Conservation (phyloP, 345 rosid genomes). For the Bruguiera sexangula region DNA sequence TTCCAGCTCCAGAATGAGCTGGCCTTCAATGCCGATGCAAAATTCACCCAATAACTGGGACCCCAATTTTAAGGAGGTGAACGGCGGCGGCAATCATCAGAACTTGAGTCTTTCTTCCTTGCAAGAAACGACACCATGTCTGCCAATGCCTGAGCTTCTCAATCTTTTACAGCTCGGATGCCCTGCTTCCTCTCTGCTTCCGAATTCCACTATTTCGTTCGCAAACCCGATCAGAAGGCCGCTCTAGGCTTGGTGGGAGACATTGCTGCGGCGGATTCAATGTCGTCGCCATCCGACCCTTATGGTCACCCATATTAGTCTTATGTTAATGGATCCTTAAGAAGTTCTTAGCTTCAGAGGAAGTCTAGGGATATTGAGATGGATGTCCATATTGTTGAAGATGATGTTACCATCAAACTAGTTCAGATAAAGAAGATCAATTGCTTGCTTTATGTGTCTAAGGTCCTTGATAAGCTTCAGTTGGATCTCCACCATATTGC, state of each 20-base stretch:
- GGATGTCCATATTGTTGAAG: slow-evolving; percentile 77
- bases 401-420: slow-evolving; percentile 82
- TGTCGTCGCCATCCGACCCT: slow-evolving; percentile 41
- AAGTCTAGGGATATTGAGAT: slow-evolving; percentile 82
- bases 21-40: slow-evolving; percentile 16
- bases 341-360: slow-evolving; percentile 90
- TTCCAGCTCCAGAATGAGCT: slow-evolving; percentile 34
- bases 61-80: slow-evolving; percentile 3
- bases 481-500: slow-evolving; percentile 84
- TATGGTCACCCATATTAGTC: slow-evolving; percentile 47
- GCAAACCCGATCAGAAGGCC: slow-evolving; percentile 14
- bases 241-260: slow-evolving; percentile 21
- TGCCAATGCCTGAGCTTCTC: slow-evolving; percentile 50
- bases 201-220: background rate
- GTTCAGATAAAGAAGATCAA: slow-evolving; percentile 77
- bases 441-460: slow-evolving; percentile 70
- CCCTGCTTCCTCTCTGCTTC: slow-evolving; percentile 18
- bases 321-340: slow-evolving; percentile 39
- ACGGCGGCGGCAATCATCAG: background rate
- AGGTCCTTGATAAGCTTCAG: slow-evolving; percentile 71
- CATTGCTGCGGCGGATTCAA: slow-evolving; percentile 17
- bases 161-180: slow-evolving; percentile 54
- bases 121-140: slow-evolving; percentile 11
- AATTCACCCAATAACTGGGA: slow-evolving; percentile 32
- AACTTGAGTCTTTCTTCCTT: background rate